Percentiles rank a stretch among this genome's conserved stretches.
Evolutionary conservation across 106 monocot genomes (phyloP).

Genomic region (Platanthera guangdongensis): DNA sequence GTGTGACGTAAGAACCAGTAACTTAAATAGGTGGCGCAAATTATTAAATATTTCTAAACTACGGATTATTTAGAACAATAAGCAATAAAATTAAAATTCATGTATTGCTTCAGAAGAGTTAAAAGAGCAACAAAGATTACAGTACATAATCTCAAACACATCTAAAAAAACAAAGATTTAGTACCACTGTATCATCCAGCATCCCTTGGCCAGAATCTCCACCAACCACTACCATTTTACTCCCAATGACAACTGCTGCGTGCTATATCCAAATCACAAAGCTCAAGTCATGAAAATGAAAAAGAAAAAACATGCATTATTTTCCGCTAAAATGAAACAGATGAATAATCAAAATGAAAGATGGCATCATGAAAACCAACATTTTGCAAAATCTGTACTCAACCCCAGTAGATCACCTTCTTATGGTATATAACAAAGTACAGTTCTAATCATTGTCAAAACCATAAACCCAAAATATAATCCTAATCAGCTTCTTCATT

Average conservation of each 20-base stretch:
- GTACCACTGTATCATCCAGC: constrained; percentile 83
- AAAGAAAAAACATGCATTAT: background rate
- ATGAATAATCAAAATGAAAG: background rate
- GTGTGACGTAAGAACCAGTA: background rate
- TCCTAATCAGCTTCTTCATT: background rate
- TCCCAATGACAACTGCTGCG: constrained; percentile 73
- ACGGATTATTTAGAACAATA: background rate
- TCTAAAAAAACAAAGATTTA: background rate
- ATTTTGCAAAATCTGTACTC: background rate
- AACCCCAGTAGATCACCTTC: background rate
- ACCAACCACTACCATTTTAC: constrained; percentile 94
- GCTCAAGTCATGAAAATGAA: constrained; percentile 1
- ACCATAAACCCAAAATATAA: background rate
- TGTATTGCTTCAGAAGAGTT: background rate
- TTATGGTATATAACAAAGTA: background rate
- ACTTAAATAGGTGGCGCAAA: background rate
- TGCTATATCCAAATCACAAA: constrained; percentile 38
- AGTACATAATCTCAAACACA: too few species aligned
- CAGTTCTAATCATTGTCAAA: background rate
- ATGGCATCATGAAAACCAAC: background rate
- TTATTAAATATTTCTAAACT: background rate
- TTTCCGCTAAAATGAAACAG: background rate
- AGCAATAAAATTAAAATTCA: background rate
- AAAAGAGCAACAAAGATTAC: background rate
- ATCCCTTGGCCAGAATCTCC: constrained; percentile 75